Evolutionary conservation across 108 stramenopile species (phyloP).

Genomic region (Cyclotella kingstonii): DNA sequence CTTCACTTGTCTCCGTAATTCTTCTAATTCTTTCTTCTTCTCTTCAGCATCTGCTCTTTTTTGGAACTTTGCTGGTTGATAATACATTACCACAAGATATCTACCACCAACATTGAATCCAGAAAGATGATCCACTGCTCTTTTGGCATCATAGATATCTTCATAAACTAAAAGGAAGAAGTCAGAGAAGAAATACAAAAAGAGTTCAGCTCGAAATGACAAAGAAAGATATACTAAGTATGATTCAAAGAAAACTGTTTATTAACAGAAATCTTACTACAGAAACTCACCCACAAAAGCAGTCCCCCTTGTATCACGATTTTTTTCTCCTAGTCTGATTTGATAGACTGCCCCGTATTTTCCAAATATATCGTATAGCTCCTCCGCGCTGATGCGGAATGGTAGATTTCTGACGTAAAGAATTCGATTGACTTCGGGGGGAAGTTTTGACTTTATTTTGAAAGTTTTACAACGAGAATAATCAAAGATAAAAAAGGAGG

Average conservation of each 20-base stretch:
- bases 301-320: slow-evolving; percentile 92
- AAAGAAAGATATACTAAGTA: neutral
- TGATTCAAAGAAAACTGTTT: neutral
- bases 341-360: slow-evolving; percentile 99
- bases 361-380: slow-evolving; percentile 98
- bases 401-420: slow-evolving; percentile 97
- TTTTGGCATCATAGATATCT: slow-evolving; percentile 98
- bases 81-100: slow-evolving; percentile 96
- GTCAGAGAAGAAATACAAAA: too few species aligned
- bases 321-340: slow-evolving; percentile 82
- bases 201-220: too few species aligned
- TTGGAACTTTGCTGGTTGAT: slow-evolving; percentile 86
- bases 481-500: neutral
- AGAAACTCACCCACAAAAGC: slow-evolving; percentile 90
- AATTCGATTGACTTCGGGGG: slow-evolving; percentile 97
- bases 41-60: slow-evolving; percentile 66
- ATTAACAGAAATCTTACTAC: neutral
- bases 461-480: neutral
- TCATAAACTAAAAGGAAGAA: slow-evolving; percentile 64
- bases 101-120: slow-evolving; percentile 98
- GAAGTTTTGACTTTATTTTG: slow-evolving; percentile 69
- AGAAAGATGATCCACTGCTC: slow-evolving; percentile 93
- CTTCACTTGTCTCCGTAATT: slow-evolving; percentile 75
- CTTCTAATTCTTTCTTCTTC: slow-evolving; percentile 92
- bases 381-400: slow-evolving; percentile 95